Evolutionary conservation across 2,329 filamentous ascomycete species (phyloP).

Genomic region (Sclerotinia minor): DNA sequence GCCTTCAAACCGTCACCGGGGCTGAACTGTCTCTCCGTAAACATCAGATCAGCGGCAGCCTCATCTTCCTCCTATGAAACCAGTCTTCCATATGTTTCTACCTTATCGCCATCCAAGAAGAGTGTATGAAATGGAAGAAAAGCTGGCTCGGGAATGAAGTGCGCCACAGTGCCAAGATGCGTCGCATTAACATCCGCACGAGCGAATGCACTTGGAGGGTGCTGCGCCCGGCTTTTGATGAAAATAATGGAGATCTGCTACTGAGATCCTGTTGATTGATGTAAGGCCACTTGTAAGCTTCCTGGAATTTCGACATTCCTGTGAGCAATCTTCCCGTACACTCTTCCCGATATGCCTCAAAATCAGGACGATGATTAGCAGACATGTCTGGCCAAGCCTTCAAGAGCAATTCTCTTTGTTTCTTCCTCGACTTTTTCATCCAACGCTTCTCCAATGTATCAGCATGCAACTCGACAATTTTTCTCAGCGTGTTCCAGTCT

Average conservation of each 20-base stretch:
- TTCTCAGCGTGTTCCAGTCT: neutral
- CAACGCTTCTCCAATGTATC: neutral
- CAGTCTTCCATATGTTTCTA: slow-evolving; percentile 4
- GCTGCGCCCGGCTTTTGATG: neutral
- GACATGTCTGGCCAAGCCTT: slow-evolving; percentile 7
- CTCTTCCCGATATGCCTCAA: neutral
- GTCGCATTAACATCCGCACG: neutral
- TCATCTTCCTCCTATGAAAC: neutral
- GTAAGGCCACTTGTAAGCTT: neutral
- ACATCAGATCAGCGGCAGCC: neutral
- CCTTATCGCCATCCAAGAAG: neutral
- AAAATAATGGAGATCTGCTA: neutral
- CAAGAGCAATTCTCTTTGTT: neutral
- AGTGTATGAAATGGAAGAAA: neutral
- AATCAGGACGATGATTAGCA: slow-evolving; percentile 3
- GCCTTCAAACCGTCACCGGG: neutral
- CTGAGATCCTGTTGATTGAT: neutral
- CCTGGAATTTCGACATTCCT: neutral
- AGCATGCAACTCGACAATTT: neutral
- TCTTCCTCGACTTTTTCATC: neutral
- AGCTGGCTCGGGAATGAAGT: neutral
- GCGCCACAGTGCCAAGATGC: neutral
- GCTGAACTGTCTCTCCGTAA: neutral
- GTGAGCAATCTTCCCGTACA: neutral
- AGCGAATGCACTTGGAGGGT: slow-evolving; percentile 7